Evolutionary conservation across 257 asterid species (phyloP), one percentile per base, ranked within the genome.

Genomic region (Petrea volubilis): DNA sequence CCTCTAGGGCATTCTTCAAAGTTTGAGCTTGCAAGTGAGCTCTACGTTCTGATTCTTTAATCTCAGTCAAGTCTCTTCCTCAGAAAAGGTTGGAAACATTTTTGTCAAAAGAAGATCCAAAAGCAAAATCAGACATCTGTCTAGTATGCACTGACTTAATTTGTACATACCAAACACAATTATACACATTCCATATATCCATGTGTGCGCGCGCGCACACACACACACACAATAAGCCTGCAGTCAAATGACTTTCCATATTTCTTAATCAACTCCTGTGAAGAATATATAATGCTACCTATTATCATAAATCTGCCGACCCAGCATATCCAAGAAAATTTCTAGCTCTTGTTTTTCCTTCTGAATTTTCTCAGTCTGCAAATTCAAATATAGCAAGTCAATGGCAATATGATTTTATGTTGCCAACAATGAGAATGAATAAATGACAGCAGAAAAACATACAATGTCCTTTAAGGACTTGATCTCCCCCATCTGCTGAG

Each of bases 321-420:
- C 88, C 75, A 80, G 74, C 92, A 94, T 88, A 86, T 94, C 98
- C 91, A 94, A 81, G 80, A 80, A 83, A 71, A 80, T 79, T 71
- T 91, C 90, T 17, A 85, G 86, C 89, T 91, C 96, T 66, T 83
- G 84, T 60, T 84, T 87, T 77, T 92, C 98, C 86, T 85, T 84
- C 85, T 90, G 93, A 89, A 84, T 83, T 77, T 80, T 87, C 85
- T 86, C 96, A 60, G 86, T 71, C 99, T 94, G 96, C 80, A 79
- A 65, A 73, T 77, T 70, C 58, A 72, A 60, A 66, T 50, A 59
- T 52, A 50, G 11, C 29, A 64, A 60, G 79, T 88, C 60, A 71
- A 69, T 59, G 12, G 34, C 50, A 59, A 67, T 25, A 58, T 29
- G 70, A 20, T 65, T 69, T 28, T 68, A 44, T 50, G 67, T 28